Conservation (phyloP, 345 rosid genomes). For the Hirschfeldia incana region DNA sequence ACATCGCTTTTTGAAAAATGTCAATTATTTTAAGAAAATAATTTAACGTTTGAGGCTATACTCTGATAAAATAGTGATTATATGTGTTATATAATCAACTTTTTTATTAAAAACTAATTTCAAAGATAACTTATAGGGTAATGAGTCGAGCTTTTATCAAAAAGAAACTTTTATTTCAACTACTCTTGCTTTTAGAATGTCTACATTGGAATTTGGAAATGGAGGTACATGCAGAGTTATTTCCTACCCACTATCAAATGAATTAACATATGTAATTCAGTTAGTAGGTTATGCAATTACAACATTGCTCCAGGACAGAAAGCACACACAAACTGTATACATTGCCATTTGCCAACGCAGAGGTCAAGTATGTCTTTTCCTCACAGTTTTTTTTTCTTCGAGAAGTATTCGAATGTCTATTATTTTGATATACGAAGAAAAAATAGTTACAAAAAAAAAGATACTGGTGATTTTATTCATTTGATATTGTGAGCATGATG, state of each 20-base stretch:
- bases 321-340: not conserved
- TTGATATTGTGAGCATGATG: slow-evolving; percentile 1
- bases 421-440: not conserved
- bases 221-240: not conserved
- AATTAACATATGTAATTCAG: too few species aligned
- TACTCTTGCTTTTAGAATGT: not conserved
- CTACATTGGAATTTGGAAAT: not conserved
- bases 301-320: not conserved
- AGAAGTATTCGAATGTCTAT: not conserved
- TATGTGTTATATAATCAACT: not conserved
- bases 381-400: not conserved
- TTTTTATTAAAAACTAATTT: too few species aligned
- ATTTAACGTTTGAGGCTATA: not conserved
- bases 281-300: too few species aligned
- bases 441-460: not conserved
- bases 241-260: not conserved
- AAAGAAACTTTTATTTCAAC: not conserved
- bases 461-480: not conserved
- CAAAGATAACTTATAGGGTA: too few species aligned
- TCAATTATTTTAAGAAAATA: not conserved
- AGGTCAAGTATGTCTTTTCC: not conserved
- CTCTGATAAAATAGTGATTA: not conserved
- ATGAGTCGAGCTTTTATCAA: not conserved
- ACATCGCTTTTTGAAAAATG: not conserved
- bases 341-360: not conserved